Conservation (phyloP, 192 early-diverging fungal genomes). For the Endogone sp. region DNA sequence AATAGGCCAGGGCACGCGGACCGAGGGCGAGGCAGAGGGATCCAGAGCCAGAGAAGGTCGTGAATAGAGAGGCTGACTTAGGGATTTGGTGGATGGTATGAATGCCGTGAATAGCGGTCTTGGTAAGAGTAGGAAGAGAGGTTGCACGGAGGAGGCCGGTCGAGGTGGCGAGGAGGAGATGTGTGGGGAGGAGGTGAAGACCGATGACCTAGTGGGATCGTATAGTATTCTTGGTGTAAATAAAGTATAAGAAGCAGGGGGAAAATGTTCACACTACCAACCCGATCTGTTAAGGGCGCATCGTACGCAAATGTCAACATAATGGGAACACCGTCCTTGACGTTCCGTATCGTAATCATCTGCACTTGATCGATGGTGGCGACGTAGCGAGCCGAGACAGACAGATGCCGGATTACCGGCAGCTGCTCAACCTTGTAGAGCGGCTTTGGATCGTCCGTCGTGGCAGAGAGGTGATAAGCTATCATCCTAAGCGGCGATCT, state of each 20-base stretch:
- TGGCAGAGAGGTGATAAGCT: neutral
- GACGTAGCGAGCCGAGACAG: neutral
- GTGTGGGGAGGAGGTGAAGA: neutral
- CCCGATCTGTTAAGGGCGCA: neutral
- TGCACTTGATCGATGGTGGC: neutral
- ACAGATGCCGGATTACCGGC: neutral
- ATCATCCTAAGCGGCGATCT: neutral
- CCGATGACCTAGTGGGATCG: neutral
- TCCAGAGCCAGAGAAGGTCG: neutral
- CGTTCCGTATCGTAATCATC: neutral
- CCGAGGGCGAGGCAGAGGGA: neutral
- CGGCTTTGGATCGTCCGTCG: neutral
- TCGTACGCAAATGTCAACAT: neutral
- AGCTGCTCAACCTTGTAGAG: neutral
- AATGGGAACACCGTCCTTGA: neutral
- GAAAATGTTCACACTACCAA: too few species aligned
- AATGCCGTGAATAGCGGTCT: neutral
- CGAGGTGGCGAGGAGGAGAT: neutral
- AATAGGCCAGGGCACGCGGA: constrained; percentile 6
- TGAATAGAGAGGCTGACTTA: neutral
- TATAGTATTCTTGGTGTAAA: too few species aligned
- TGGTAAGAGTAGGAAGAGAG: neutral
- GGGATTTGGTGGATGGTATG: neutral
- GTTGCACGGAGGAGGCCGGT: neutral
- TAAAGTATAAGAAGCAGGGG: too few species aligned